Evolutionary conservation across 345 rosid species (phyloP), one percentile per base, ranked within the genome.

Genomic region (Turritis glabra): DNA sequence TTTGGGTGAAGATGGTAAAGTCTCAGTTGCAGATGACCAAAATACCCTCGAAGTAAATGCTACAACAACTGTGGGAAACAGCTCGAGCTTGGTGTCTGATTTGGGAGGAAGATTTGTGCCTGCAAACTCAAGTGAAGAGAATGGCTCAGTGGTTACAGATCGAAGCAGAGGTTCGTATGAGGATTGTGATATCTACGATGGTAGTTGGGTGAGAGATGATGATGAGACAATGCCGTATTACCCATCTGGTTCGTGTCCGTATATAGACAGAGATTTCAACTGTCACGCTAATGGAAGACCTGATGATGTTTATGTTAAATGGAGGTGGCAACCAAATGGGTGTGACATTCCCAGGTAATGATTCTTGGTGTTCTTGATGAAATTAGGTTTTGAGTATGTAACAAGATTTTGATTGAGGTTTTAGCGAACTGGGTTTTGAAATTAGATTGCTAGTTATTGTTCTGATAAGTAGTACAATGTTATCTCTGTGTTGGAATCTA

Each of bases 281-380:
- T 90, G 98, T 68, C 85, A 89, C 8, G 75, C 52, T 17, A 89
- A 93, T 54, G 82, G 88, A 27, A 82, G 98, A 84, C 94, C 94
- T 46, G 93, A 93, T 63, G 85, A 81, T 71, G 92, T 55, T 29
- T 93, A 64, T 77, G 75, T 85, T 38, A 87, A 82, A 64, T 93
- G 98, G 93, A 90, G 77, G 78, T 90, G 98, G 96, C 89, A 89
- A 73, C 96, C 97, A 64, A 79, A 87, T 79, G 83, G 86, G 1
- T 91, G 98, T 30, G 78, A 84, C 69, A 79, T 89, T 33, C 90
- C 91, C 13, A 92, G 96, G 91, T 87, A 72, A 38, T 17, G 52
- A 1, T 67, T 54, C 53, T 68, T 64, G 58, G 3, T 53, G 46
- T 64, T 73, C 64, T 55, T 48, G 43, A 23, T 51, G 22, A 5